Evolutionary conservation across 2,329 filamentous ascomycete species (phyloP), one percentile per base, ranked within the genome.

Genomic region (Xylariaceae sp.): DNA sequence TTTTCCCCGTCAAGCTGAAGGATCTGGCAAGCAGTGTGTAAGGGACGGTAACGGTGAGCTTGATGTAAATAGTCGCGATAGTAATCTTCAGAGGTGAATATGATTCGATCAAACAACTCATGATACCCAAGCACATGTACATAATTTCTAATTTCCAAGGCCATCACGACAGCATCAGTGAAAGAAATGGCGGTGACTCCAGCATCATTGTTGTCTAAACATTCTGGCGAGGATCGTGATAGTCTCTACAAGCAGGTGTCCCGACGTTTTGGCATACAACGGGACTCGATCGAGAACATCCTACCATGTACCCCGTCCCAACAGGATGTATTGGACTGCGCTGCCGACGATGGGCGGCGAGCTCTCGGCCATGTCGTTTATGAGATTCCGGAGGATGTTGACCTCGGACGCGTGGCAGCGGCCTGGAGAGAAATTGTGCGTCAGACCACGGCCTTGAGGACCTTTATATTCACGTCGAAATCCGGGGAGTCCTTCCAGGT

Each of bases 301-400:
- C 21, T 32, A 18, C 51, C 33, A 41, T 54, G 51, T 41, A 54
- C 51, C 16, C 45, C 45, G 24, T 54, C 43, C 24, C 45, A 54
- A 45, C 21, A 20, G 15, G 51, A 50, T 29, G 39, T 54, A n/a
- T 32, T 45, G n/a, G 45, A 49, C 24, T 54, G 45, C 35, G 51
- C 45, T 41, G 40, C 21, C 7, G 32, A 54, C n/a, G 44, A 54
- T 36, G 33, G 32, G 21, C 51, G 45, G 20, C 45, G 18, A 15
- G 51, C 24, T 36, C 9, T 54, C 39, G 51, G 51, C 21, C 51
- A 54, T 15, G 45, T 29, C 21, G 37, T 54, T 9, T 54, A 45
- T 16, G 51, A 50, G 27, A 49, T 54, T 30, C 51, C 45, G 20
- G 32, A 27, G 1, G 27, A 18, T 26, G 13, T 49, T 29, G 33